These are phyloP conservation scores for Saturnispora bothae DNA, from an alignment of 805 yeast species.

Conservation along the genomic window DNA sequence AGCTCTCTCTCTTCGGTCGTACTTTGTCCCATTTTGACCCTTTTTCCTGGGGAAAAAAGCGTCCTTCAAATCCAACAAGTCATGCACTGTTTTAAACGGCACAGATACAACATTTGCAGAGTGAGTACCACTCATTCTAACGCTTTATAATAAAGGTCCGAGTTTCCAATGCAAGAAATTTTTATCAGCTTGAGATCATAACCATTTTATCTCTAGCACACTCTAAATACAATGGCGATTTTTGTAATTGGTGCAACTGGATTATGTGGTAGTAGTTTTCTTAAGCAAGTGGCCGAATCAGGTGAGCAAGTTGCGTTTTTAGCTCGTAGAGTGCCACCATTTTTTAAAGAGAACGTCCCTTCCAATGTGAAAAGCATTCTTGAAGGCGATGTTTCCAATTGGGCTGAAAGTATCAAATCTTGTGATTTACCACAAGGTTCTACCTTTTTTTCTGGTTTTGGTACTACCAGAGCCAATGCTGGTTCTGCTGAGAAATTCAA, in stretches of 20 bases:
- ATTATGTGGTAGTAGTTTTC: constrained; percentile 51
- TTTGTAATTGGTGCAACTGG: constrained; percentile 70
- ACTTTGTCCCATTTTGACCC: not conserved
- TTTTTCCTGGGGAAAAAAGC: constrained; percentile 34
- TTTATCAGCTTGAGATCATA: constrained; percentile 13
- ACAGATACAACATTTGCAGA: not conserved
- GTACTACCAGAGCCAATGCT: constrained; percentile 64
- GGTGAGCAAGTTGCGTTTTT: constrained; percentile 37
- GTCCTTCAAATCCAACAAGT: constrained; percentile 34
- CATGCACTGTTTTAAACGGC: constrained; percentile 29
- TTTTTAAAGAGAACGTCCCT: constrained; percentile 5
- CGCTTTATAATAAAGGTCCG: too few species aligned
- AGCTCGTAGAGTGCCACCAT: constrained; percentile 34
- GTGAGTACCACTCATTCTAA: not conserved
- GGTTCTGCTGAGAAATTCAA: constrained; percentile 65
- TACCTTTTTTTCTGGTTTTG: constrained; percentile 54
- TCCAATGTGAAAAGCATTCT: constrained; percentile 28
- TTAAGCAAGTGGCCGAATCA: constrained; percentile 30
- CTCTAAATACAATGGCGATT: constrained; percentile 9
- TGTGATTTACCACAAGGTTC: constrained; percentile 27
- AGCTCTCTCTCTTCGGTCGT: constrained; percentile 34
- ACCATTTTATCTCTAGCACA: constrained; percentile 16
- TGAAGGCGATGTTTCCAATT: constrained; percentile 37
- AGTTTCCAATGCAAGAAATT: too few species aligned
- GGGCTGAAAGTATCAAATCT: constrained; percentile 33